Evolutionary conservation across 306 rosid genomes (phyloP), one percentile per base, ranked within the genome.

Genomic region (Begonia peltatifolia): DNA sequence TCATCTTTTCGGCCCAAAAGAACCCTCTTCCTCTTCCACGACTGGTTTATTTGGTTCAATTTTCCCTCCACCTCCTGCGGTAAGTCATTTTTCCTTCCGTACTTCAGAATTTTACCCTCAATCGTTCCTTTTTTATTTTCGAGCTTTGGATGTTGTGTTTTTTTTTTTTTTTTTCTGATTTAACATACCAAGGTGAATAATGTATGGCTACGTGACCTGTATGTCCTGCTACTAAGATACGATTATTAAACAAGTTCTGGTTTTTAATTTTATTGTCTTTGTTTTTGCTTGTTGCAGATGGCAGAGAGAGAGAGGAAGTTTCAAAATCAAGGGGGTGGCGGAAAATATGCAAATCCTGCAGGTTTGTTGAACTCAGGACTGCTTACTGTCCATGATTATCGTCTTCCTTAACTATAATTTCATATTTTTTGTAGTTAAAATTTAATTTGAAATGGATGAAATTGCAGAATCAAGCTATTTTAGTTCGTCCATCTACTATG

Each of bases 401-500:
- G 53, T 35, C 36, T 22, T 22, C 16, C 43, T 43, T 8, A 6
- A 13, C 12, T 53, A 41, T 62, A 14, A 25, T 35, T 20, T 1
- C 55, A 9, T 10, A 6, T 6, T 59, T 25, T 30, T 30, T 36
- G 36, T 11, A 7, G 4, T 6, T 59, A 8, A 44, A 48, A 36
- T 10, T 8, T 3, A 8, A 23, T 58, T 50, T 9, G 9, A 41
- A 17, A 38, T 17, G 38, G 38, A 71, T 59, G 80, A 74, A 73
- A 47, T 57, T 15, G 65, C 50, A 70, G 88, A 77, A 42, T 87
- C 85, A 2, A 71, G 77, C 70, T 73, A 67, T 69, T 79, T 63
- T 51, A 81, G 81, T 69, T 84, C 94, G 53, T 87, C 94, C 25
- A 84, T 87, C 73, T 64, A 74, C 63, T 87, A 87, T 70, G 94